phyloP scores from a whole-genome alignment of 2,329 filamentous ascomycete genomes.

The Penicillium sp. region DNA sequence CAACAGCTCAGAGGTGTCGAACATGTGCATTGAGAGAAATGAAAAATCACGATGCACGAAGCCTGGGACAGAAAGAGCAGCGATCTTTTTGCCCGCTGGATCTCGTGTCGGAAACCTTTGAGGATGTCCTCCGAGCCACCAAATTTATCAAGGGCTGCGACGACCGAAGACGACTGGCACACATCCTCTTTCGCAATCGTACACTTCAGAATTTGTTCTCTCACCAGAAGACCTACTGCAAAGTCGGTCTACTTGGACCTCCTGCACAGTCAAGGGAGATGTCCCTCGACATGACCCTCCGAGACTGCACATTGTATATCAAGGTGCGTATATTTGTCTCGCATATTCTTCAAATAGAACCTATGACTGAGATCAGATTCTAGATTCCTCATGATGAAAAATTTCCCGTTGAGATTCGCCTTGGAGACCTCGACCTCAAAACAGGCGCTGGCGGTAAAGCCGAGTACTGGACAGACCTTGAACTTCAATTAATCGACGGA shows the following conservation, averaged over 20 bases:
- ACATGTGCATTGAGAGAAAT: constrained; percentile 68
- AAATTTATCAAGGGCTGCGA: constrained; percentile 40
- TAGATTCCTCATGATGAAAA: constrained; percentile 42
- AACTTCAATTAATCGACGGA: constrained; percentile 64
- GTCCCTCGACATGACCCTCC: constrained; percentile 74
- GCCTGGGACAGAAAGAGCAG: constrained; percentile 33
- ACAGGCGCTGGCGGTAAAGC: constrained; percentile 65
- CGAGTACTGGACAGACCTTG: constrained; percentile 68
- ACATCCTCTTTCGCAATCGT: constrained; percentile 39
- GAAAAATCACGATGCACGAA: constrained; percentile 47
- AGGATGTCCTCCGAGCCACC: constrained; percentile 52
- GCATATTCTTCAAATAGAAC: not conserved
- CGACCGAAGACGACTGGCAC: constrained; percentile 43
- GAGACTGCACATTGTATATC: constrained; percentile 77
- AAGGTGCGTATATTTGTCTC: constrained; percentile 51
- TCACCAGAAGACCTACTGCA: constrained; percentile 39
- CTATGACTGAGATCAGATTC: not conserved
- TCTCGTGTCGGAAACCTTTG: constrained; percentile 55
- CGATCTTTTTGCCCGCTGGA: constrained; percentile 66
- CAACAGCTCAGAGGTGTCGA: constrained; percentile 66
- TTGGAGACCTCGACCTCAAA: constrained; percentile 80
- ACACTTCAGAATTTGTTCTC: constrained; percentile 41
- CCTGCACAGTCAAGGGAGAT: constrained; percentile 52
- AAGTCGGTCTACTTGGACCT: constrained; percentile 43
- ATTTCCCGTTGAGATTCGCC: constrained; percentile 51